phyloP scores from a whole-genome alignment of 768 basidiomycete species.

The Psilocybe subaeruginosa region DNA sequence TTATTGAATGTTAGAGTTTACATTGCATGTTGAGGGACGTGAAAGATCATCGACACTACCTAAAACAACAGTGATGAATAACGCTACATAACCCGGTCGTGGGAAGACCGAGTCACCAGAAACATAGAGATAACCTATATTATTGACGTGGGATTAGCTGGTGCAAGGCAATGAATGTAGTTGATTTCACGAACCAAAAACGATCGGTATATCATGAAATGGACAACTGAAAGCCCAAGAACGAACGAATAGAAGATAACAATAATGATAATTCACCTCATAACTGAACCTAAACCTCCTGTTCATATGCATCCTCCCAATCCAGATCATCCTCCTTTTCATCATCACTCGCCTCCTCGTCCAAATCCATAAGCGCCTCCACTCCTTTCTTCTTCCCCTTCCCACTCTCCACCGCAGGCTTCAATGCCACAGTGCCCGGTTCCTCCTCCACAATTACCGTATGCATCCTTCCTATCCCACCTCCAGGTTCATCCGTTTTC shows the following conservation, averaged over 20 bases:
- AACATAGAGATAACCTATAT: too few species aligned
- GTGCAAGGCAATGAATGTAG: too few species aligned
- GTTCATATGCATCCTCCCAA: constrained; percentile 65
- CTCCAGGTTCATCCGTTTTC: constrained; percentile 19
- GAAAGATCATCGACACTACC: too few species aligned
- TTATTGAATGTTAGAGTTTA: too few species aligned
- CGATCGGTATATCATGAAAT: neutral
- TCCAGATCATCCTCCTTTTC: constrained; percentile 52
- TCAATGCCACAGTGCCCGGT: constrained; percentile 35
- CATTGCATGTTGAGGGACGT: too few species aligned
- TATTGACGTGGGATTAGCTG: too few species aligned
- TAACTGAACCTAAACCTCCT: constrained; percentile 52
- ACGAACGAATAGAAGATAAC: neutral
- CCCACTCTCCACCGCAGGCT: constrained; percentile 20
- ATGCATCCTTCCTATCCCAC: constrained; percentile 25
- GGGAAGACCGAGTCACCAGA: too few species aligned
- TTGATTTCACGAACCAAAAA: neutral
- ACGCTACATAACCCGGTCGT: too few species aligned
- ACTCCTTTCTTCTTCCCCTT: constrained; percentile 25
- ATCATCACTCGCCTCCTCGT: constrained; percentile 50
- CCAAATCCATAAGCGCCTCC: constrained; percentile 29
- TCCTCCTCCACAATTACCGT: constrained; percentile 51
- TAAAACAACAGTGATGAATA: too few species aligned
- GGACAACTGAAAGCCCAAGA: neutral
- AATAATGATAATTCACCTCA: neutral